A percentile compares a stretch with the other conserved stretches of the same genome.
Evolutionary conservation across 2,329 filamentous ascomycete species (phyloP).

Genomic region (Aspergillus pseudotamarii): DNA sequence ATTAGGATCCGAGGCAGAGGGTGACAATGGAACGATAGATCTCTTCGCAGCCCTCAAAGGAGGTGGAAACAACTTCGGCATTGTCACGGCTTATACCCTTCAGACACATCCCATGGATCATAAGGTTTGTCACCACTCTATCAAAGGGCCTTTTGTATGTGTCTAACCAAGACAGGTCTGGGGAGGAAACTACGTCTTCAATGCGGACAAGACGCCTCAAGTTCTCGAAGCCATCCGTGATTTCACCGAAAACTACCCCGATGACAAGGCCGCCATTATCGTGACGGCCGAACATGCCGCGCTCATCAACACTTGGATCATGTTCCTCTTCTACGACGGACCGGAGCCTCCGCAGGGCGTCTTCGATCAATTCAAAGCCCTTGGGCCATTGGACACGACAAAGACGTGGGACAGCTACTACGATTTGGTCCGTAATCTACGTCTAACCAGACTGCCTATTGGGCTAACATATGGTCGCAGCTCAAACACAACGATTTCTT

Average conservation of each 20-base stretch:
- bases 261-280: constrained; percentile 64
- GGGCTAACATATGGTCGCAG: constrained; percentile 12
- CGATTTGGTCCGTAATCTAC: constrained; percentile 43
- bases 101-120: constrained; percentile 35
- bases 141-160: background rate
- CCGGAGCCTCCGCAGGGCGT: constrained; percentile 54
- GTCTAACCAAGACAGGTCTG: constrained; percentile 37
- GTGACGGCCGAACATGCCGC: constrained; percentile 55
- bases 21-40: constrained; percentile 26
- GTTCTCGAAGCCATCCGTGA: constrained; percentile 36
- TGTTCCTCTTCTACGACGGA: constrained; percentile 68
- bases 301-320: constrained; percentile 57
- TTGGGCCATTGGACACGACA: constrained; percentile 50
- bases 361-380: constrained; percentile 60
- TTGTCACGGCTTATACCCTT: constrained; percentile 45
- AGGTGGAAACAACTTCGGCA: constrained; percentile 48
- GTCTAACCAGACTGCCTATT: background rate
- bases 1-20: no score
- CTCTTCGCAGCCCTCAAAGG: constrained; percentile 48
- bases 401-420: constrained; percentile 52
- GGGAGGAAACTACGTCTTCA: constrained; percentile 52
- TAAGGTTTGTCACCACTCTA: constrained; percentile 21
- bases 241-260: constrained; percentile 53
- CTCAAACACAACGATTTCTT: constrained; percentile 47
- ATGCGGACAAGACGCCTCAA: constrained; percentile 38